Base-by-base conservation (phyloP, 1,284 basidiomycete genomes). In the Marasmius tenuissimus region DNA sequence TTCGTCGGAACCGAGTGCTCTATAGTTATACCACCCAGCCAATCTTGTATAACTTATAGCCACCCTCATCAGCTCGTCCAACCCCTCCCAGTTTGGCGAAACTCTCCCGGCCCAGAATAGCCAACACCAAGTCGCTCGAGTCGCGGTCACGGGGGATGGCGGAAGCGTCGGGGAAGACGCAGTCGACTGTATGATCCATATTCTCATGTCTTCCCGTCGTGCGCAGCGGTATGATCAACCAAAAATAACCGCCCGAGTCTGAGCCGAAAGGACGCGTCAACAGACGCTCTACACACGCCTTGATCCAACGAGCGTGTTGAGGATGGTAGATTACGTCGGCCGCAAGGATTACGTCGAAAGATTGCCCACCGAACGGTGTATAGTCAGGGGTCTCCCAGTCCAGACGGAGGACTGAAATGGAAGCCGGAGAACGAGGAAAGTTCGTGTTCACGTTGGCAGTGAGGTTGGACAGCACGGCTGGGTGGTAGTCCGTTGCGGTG, bases 401-500 rank as follows among this genome's bases (percentile, higher is more conserved):
- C 18, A 95, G 81, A 37, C 79, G 73, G 7, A 75, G 69, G 6
- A 91, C 81, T 3, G 75, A 66, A 51, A 84, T 68, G 10, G 68
- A 64, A 47, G 69, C 45, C n/a, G 57, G 39, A 20, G 59, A 37
- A 16, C 14, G 35, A 39, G 71, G 66, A 65, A 85, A 80, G 71
- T 95, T 95, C 50, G 81, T 76, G 14, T 71, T 71, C 37, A 94
- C 77, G 72, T 94, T 94, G 52, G 75, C 72, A 4, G 74, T 70
- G 16, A 94, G 84, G 72, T 96, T 96, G 18, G 78, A 76, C 14
- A 96, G 81, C 0, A 95, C 93, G 22, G 84, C 82, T 0, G 87
- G 84, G 67, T 93, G 90, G 69, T 88, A 95, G 71, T 97, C 94
- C 3, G 92, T 95, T 7, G 92, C 91, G 27, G 92, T 78, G 68